These are phyloP conservation scores for Vachellia collinsii DNA, from an alignment of 306 rosid species.

Conservation along the genomic window DNA sequence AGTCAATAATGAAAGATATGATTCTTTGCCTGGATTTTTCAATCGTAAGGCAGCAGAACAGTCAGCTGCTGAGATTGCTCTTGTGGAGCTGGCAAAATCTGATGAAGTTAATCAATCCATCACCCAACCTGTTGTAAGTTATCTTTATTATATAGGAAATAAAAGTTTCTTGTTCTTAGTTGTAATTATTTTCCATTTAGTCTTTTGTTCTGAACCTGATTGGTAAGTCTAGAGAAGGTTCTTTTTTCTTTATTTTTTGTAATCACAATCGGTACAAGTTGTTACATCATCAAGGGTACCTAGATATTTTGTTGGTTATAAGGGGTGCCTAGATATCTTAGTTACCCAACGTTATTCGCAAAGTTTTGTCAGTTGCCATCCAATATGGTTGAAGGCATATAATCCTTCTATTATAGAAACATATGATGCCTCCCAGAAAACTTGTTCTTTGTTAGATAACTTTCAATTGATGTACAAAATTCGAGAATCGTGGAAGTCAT, in stretches of 20 bases:
- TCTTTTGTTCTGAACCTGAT: constrained; percentile 14
- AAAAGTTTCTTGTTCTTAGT: constrained; percentile 19
- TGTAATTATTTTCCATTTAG: not conserved
- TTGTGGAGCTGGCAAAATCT: constrained; percentile 70
- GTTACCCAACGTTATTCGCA: not conserved
- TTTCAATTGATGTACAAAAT: not conserved
- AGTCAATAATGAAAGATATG: constrained; percentile 61
- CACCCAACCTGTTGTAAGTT: constrained; percentile 82
- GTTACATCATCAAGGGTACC: not conserved
- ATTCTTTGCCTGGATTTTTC: constrained; percentile 77
- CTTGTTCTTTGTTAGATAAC: not conserved
- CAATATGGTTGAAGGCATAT: not conserved
- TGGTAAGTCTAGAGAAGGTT: not conserved
- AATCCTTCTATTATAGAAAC: not conserved
- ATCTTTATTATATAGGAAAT: constrained; percentile 15
- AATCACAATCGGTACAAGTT: not conserved
- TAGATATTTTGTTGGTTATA: too few species aligned
- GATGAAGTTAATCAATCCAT: constrained; percentile 57
- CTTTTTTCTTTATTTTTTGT: not conserved
- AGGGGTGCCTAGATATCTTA: too few species aligned
- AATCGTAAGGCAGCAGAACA: constrained; percentile 94
- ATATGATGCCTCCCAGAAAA: not conserved
- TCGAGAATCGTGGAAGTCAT: not conserved
- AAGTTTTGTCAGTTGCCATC: not conserved
- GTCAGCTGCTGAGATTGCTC: constrained; percentile 96